Evolutionary conservation across 306 rosid genomes (phyloP).

Genomic region (Dryas octopetala): DNA sequence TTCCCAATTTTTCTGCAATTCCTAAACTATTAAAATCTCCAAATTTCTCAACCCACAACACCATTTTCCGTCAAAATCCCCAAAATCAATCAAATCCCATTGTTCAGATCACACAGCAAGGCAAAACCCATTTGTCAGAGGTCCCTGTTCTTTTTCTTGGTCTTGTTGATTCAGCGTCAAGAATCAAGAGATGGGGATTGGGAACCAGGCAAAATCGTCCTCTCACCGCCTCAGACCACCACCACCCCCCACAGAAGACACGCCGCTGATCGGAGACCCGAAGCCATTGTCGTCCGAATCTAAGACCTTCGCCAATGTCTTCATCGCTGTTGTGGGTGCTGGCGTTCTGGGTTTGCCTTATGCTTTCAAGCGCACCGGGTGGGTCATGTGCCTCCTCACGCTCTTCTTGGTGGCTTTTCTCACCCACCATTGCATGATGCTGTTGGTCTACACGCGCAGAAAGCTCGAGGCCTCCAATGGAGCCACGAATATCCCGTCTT

Average conservation of each 20-base stretch:
- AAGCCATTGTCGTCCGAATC: conserved; percentile 36
- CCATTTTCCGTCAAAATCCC: background rate
- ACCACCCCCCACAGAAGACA: conserved; percentile 43
- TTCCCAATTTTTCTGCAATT: background rate
- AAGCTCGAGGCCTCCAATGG: conserved; percentile 42
- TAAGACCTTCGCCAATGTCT: conserved; percentile 62
- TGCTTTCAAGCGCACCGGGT: conserved; percentile 54
- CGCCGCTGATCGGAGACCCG: conserved; percentile 40
- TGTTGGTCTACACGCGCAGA: conserved; percentile 48
- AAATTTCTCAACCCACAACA: background rate
- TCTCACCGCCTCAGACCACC: conserved; percentile 27
- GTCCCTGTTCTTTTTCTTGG: too few species aligned
- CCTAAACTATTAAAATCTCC: too few species aligned
- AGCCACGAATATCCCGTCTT: conserved; percentile 36
- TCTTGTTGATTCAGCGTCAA: background rate
- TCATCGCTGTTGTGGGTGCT: conserved; percentile 57
- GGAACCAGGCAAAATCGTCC: conserved; percentile 29
- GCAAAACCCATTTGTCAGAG: too few species aligned
- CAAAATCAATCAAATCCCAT: background rate
- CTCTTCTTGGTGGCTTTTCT: conserved; percentile 42
- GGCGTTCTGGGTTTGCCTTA: conserved; percentile 62
- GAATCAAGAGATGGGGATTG: conserved; percentile 28
- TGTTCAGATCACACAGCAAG: too few species aligned
- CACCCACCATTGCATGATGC: conserved; percentile 59
- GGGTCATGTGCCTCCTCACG: conserved; percentile 44